phyloP scores from a whole-genome alignment of 495 filamentous ascomycete species.

The Stereocaulon alpinum region DNA sequence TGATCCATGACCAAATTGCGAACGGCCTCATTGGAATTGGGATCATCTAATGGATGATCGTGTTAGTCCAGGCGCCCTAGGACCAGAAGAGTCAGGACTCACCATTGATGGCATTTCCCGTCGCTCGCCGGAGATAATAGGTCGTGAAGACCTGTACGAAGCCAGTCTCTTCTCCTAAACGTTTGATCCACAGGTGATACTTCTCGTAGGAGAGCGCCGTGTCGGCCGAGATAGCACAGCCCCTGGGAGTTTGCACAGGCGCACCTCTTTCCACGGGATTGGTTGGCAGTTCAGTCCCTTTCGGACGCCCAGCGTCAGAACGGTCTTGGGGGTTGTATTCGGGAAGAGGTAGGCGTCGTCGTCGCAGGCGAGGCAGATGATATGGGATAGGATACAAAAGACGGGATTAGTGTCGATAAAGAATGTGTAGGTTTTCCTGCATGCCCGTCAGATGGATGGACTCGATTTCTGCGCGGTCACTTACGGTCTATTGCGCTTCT shows the following conservation, averaged over 20 bases:
- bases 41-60: no score
- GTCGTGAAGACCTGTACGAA: slow-evolving; percentile 16
- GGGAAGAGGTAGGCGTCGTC: slow-evolving; percentile 17
- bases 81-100: no score
- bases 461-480: neutral
- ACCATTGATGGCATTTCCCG: slow-evolving; percentile 18
- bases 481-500: slow-evolving; percentile 7
- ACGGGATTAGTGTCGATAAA: slow-evolving; percentile 7
- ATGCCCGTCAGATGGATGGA: neutral
- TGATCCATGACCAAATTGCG: slow-evolving; percentile 18
- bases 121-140: slow-evolving; percentile 17
- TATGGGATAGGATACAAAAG: slow-evolving; percentile 16
- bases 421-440: slow-evolving; percentile 15
- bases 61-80: no score
- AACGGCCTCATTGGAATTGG: slow-evolving; percentile 14
- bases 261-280: slow-evolving; percentile 10
- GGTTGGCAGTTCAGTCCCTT: slow-evolving; percentile 4
- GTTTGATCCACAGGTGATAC: slow-evolving; percentile 9
- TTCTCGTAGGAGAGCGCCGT: neutral
- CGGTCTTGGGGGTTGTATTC: neutral
- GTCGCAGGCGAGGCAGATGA: slow-evolving; percentile 16
- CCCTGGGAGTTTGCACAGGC: no score
- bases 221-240: neutral
- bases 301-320: slow-evolving; percentile 9
- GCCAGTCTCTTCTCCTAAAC: slow-evolving; percentile 7